phyloP scores from a whole-genome alignment of 179 eudicot genomes.

The Drosera spatulata region DNA sequence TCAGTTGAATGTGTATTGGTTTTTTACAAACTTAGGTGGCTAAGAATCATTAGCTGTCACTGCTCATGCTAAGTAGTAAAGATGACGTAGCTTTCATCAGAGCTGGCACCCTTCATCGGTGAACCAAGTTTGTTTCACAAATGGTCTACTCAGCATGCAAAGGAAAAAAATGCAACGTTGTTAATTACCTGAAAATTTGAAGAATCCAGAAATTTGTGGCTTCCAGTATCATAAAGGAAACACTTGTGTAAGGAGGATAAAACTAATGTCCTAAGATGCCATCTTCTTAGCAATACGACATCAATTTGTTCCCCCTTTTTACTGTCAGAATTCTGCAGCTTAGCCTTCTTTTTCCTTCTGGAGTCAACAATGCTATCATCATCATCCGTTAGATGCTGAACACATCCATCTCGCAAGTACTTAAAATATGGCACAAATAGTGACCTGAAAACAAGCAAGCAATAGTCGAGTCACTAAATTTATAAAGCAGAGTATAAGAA shows the following conservation, averaged over 20 bases:
- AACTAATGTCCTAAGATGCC: conserved; percentile 79
- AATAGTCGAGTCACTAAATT: conserved; percentile 1
- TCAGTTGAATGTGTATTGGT: too few relatives aligned
- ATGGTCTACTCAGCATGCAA: too few relatives aligned
- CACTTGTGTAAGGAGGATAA: conserved; percentile 79
- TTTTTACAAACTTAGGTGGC: too few relatives aligned
- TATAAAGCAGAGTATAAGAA: too few relatives aligned
- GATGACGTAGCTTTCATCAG: too few relatives aligned
- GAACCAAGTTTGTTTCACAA: too few relatives aligned
- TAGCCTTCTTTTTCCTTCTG: conserved; percentile 69
- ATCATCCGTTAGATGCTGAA: conserved; percentile 47
- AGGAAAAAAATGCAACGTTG: neutral
- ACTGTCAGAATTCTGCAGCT: conserved; percentile 26
- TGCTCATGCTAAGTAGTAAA: too few relatives aligned
- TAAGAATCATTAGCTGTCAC: too few relatives aligned
- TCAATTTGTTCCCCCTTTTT: conserved; percentile 14
- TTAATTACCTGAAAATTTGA: conserved; percentile 55
- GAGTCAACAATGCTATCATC: conserved; percentile 24
- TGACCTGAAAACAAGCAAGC: conserved; percentile 32
- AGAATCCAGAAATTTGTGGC: conserved; percentile 60
- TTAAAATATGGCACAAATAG: conserved; percentile 95
- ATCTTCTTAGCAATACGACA: conserved; percentile 23
- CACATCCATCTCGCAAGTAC: conserved; percentile 57
- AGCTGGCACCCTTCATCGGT: too few relatives aligned
- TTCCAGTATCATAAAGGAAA: conserved; percentile 77